phyloP scores from a whole-genome alignment of 768 basidiomycete species.

The Lentinula boryana region DNA sequence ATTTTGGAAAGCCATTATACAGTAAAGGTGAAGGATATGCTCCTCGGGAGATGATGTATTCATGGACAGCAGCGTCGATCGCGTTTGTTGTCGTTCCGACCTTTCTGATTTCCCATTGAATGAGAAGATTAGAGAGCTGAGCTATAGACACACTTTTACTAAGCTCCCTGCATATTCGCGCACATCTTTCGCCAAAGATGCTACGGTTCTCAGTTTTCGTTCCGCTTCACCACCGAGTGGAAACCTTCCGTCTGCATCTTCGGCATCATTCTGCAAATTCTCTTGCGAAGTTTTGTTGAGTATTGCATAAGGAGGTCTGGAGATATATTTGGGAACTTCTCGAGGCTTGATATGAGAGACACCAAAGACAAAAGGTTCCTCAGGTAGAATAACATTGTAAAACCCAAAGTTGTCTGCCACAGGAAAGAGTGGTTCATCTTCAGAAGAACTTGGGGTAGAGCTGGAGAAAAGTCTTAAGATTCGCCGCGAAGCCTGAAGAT shows the following conservation, averaged over 20 bases:
- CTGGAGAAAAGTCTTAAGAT: background rate
- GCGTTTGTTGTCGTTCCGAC: conserved; percentile 66
- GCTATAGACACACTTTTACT: conserved; percentile 36
- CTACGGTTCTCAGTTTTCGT: conserved; percentile 43
- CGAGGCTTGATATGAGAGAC: conserved; percentile 55
- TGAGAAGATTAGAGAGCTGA: background rate
- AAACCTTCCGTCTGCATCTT: conserved; percentile 30
- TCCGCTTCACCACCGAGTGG: conserved; percentile 51
- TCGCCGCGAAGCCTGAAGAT: background rate
- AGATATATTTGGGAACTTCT: conserved; percentile 50
- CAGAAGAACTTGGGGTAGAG: background rate
- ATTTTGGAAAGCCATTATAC: conserved; percentile 70
- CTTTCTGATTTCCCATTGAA: conserved; percentile 26
- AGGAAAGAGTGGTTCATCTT: background rate
- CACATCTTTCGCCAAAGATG: conserved; percentile 49
- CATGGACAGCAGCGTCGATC: conserved; percentile 70
- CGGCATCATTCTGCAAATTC: conserved; percentile 5
- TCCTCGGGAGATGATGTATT: conserved; percentile 55
- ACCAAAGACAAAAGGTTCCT: conserved; percentile 60
- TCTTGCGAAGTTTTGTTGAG: conserved; percentile 4
- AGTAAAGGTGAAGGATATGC: conserved; percentile 87
- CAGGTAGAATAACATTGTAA: conserved; percentile 59
- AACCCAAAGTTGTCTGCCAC: background rate
- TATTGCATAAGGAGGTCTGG: conserved; percentile 49
- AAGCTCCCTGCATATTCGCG: conserved; percentile 48